Percentiles rank a stretch among this genome's conserved stretches.
Conservation (phyloP, 257 asterid genomes). For the Jaltomata sinuosa region DNA sequence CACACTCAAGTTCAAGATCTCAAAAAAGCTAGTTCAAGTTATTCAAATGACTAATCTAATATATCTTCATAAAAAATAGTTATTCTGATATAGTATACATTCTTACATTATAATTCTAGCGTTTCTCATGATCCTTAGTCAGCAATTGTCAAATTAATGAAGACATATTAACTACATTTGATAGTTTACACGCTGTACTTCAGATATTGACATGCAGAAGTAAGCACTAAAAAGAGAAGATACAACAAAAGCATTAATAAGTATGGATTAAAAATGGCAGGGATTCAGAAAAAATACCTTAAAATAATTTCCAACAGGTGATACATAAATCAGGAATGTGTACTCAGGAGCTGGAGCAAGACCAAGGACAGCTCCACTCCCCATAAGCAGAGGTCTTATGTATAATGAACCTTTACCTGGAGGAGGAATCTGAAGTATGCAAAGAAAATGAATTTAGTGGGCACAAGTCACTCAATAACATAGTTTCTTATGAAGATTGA, state of each 20-base stretch:
- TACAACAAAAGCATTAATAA: neutral
- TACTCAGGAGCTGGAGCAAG: constrained; percentile 98
- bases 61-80: neutral
- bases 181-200: neutral
- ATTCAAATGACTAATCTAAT: neutral
- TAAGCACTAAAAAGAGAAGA: neutral
- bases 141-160: neutral
- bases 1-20: neutral
- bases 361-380: constrained; percentile 97
- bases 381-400: constrained; percentile 94
- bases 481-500: neutral
- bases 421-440: constrained; percentile 76
- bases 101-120: neutral
- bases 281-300: constrained; percentile 40
- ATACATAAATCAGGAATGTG: constrained; percentile 84
- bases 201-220: neutral
- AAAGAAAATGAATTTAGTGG: neutral
- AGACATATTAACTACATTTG: neutral
- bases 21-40: neutral
- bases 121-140: neutral
- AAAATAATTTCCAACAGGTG: constrained; percentile 96
- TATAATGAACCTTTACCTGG: constrained; percentile 94
- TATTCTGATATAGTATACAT: neutral
- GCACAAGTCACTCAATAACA: neutral
- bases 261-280: neutral